Evolutionary conservation across 2,329 filamentous ascomycete species (phyloP).

Genomic region (Atkinsonella texensis): DNA sequence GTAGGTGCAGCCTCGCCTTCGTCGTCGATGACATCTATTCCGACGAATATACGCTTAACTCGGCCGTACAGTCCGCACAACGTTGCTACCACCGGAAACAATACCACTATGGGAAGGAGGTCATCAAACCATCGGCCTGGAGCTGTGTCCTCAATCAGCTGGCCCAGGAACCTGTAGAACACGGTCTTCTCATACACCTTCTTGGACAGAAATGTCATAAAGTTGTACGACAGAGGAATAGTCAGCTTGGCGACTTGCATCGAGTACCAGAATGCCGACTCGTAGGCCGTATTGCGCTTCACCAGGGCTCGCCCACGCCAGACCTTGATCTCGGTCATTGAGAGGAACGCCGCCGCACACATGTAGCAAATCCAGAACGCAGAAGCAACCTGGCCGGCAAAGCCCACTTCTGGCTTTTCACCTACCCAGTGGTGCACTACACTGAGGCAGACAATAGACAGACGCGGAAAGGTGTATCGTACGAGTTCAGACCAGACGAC

Average conservation of each 20-base stretch:
- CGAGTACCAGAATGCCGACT: slow-evolving; percentile 92
- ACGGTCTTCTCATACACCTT: slow-evolving; percentile 63
- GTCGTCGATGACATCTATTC: slow-evolving; percentile 61
- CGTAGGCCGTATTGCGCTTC: slow-evolving; percentile 78
- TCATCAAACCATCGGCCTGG: slow-evolving; percentile 76
- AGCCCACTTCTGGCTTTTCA: slow-evolving; percentile 63
- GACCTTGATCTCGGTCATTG: slow-evolving; percentile 88
- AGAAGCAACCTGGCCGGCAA: slow-evolving; percentile 75
- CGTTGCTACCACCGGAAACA: slow-evolving; percentile 75
- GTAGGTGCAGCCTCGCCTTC: slow-evolving; percentile 51
- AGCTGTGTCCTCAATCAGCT: slow-evolving; percentile 70
- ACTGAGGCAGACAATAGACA: slow-evolving; percentile 56
- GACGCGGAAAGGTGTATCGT: slow-evolving; percentile 63
- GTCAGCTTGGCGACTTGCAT: slow-evolving; percentile 86
- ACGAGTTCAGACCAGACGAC: slow-evolving; percentile 92
- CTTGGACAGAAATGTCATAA: slow-evolving; percentile 74
- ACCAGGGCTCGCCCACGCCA: slow-evolving; percentile 93
- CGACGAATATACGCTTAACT: slow-evolving; percentile 69
- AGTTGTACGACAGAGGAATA: slow-evolving; percentile 91
- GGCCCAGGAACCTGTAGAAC: slow-evolving; percentile 80
- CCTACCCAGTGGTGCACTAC: slow-evolving; percentile 66
- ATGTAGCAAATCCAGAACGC: slow-evolving; percentile 91
- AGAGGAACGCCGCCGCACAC: slow-evolving; percentile 78
- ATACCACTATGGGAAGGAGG: slow-evolving; percentile 77
- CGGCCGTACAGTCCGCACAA: slow-evolving; percentile 83